Evolutionary conservation across 2,329 filamentous ascomycete species (phyloP).

Genomic region (Cladosporium sp.): DNA sequence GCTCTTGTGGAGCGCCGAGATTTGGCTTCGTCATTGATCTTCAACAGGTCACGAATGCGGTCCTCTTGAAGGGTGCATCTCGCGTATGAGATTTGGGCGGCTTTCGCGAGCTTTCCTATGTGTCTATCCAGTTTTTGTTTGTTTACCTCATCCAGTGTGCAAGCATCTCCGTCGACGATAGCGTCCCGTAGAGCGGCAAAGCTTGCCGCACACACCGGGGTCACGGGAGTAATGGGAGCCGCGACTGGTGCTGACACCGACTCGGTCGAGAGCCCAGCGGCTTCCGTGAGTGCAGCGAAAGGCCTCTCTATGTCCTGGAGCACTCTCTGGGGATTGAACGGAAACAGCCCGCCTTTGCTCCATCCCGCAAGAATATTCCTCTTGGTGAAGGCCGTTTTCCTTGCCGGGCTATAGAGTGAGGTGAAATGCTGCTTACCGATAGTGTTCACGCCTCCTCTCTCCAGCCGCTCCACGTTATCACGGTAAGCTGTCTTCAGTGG

Average conservation of each 20-base stretch:
- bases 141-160: constrained; percentile 28
- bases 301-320: too few relatives aligned
- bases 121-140: constrained; percentile 29
- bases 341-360: too few relatives aligned
- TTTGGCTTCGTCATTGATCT: constrained; percentile 32
- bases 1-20: constrained; percentile 29
- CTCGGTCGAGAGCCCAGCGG: too few relatives aligned
- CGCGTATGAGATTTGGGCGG: not conserved
- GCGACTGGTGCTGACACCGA: too few relatives aligned
- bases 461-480: constrained; percentile 20
- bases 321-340: too few relatives aligned
- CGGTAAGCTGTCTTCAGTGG: constrained; percentile 19
- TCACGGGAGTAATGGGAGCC: constrained; percentile 32
- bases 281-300: too few relatives aligned
- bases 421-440: constrained; percentile 23
- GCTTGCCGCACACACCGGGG: constrained; percentile 29
- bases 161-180: constrained; percentile 29
- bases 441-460: constrained; percentile 18
- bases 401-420: constrained; percentile 22
- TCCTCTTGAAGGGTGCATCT: not conserved
- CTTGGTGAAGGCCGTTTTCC: too few relatives aligned
- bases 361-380: too few relatives aligned
- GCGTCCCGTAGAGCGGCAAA: constrained; percentile 25
- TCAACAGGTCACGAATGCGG: constrained; percentile 25
- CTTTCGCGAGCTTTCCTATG: constrained; percentile 27